Conservation (phyloP, 352 stramenopile genomes). For the Phytophthora megakarya region DNA sequence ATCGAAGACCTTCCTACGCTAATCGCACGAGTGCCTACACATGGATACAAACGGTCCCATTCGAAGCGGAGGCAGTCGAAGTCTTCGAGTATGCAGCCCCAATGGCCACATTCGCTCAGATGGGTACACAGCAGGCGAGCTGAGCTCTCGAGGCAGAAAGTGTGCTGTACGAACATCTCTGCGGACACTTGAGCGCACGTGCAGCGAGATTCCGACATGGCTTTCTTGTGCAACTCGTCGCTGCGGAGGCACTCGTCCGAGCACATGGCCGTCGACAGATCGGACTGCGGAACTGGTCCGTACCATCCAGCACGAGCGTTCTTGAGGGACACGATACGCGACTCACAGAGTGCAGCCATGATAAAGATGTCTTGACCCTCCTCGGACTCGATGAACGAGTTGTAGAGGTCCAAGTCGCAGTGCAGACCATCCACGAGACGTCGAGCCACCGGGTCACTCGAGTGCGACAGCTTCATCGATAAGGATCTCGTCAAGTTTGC, state of each 20-base stretch:
- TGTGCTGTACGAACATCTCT: constrained; percentile 60
- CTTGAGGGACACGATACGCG: constrained; percentile 75
- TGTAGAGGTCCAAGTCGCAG: constrained; percentile 61
- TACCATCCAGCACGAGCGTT: constrained; percentile 58
- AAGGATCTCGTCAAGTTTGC: constrained; percentile 13
- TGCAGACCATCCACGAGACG: constrained; percentile 41
- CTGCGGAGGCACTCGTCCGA: constrained; percentile 81
- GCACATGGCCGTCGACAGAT: constrained; percentile 85
- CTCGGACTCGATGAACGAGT: constrained; percentile 57
- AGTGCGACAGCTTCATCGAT: background rate
- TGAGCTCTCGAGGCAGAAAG: constrained; percentile 86
- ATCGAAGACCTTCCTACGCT: constrained; percentile 9
- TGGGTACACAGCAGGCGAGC: constrained; percentile 84
- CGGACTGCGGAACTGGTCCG: constrained; percentile 63
- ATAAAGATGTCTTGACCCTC: constrained; percentile 74
- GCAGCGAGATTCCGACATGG: constrained; percentile 78
- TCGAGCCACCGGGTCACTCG: constrained; percentile 16
- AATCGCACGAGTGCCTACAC: constrained; percentile 31
- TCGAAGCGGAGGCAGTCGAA: constrained; percentile 93
- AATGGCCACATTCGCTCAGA: constrained; percentile 87
- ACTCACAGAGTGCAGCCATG: constrained; percentile 74
- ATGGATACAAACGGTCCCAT: constrained; percentile 79
- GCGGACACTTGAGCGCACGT: constrained; percentile 83
- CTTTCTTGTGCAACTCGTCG: constrained; percentile 77
- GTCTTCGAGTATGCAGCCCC: constrained; percentile 85